Evolutionary conservation across 1,284 basidiomycete species (phyloP).

Genomic region (Marasmius tenuissimus): DNA sequence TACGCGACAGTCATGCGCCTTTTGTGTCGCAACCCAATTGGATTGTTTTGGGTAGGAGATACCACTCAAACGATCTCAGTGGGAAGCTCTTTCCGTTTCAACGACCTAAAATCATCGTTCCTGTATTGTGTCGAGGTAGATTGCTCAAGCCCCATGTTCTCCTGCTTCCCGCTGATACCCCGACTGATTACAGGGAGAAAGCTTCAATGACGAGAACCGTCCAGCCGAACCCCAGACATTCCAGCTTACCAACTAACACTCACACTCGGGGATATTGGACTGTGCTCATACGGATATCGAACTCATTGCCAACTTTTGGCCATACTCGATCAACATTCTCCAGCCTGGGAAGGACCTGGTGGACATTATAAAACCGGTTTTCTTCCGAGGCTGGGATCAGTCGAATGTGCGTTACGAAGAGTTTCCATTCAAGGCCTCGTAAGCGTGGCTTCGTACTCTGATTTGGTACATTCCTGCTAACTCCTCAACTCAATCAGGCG

Average conservation of each 20-base stretch:
- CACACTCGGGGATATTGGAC: slow-evolving; percentile 68
- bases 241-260: slow-evolving; percentile 70
- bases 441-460: neutral
- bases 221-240: slow-evolving; percentile 43
- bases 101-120: slow-evolving; percentile 71
- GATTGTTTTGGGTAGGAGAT: slow-evolving; percentile 78
- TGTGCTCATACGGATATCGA: slow-evolving; percentile 65
- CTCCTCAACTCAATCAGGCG: neutral
- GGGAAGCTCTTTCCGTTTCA: slow-evolving; percentile 71
- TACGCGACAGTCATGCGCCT: slow-evolving; percentile 51
- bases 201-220: neutral
- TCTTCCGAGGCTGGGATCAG: slow-evolving; percentile 56
- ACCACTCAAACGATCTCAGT: slow-evolving; percentile 76
- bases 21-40: slow-evolving; percentile 62
- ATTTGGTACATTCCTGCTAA: neutral
- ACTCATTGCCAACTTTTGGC: slow-evolving; percentile 63
- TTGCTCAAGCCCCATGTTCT: neutral
- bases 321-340: slow-evolving; percentile 62
- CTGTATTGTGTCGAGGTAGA: slow-evolving; percentile 57
- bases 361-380: slow-evolving; percentile 58
- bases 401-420: slow-evolving; percentile 55
- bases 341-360: slow-evolving; percentile 58
- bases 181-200: slow-evolving; percentile 5
- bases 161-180: neutral
- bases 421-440: slow-evolving; percentile 51